Evolutionary conservation across 1,284 basidiomycete species (phyloP), one percentile per base, ranked within the genome.

Genomic region (Sporisorium iseilematis-ciliati): DNA sequence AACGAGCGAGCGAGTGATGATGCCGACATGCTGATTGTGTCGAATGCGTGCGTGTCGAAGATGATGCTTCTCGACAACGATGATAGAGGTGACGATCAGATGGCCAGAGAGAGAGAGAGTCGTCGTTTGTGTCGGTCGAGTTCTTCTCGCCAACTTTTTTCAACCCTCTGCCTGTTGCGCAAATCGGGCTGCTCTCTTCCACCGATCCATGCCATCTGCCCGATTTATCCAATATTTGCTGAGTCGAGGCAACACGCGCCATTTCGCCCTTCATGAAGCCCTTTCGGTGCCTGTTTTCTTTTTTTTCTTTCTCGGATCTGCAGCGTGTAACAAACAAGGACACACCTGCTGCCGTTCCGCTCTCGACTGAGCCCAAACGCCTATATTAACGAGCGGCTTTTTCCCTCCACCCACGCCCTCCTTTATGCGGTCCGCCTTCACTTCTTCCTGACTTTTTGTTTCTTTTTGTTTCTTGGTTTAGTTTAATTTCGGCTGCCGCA

Each of bases 1-100:
- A 75, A 31, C 4, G 66, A 65, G 62, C 62, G 57, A 50, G 66
- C 53, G 21, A 75, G 72, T 10, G 72, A 66, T 35, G 59, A 63
- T 48, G 63, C 66, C 33, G 59, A 69, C 72, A 75, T 75, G 50
- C 4, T 54, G 50, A 16, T 21, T n/a, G 26, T 29, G 8, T 48
- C 46, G 46, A 48, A 4, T 18, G 26, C n/a, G 26, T n/a, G 20
- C 14, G 20, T 23, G 21, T 2, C n/a, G 4, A 26, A 29, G 31
- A 14, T 5, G 5, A 31, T 51, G 49, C 12, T 38, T 11, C 31
- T 35, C 21, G 35, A 49, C 6, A 35, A 29, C 25, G n/a, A 20
- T 26, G 21, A 29, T 16, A 7, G 7, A 49, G 33, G n/a, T 62
- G 45, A 38, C 35, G 35, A 38, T 38, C 59, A 54, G 41, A 21